These are phyloP conservation scores for Chlamydomonas sp. DNA, from an alignment of 139 green algal genomes.

Conservation along the genomic window DNA sequence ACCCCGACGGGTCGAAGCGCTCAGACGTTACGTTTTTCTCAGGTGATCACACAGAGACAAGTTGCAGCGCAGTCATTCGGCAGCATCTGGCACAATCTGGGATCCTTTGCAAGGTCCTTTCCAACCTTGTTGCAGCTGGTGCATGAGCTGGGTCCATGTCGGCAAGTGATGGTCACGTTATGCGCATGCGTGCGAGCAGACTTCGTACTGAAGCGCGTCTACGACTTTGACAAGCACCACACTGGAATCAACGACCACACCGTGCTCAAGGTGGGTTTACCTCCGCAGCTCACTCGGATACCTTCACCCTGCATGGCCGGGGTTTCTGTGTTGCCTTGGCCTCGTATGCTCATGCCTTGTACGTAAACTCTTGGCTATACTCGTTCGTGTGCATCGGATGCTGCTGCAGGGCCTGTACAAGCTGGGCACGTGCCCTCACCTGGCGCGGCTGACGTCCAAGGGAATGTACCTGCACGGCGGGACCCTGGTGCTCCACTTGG, in stretches of 20 bases:
- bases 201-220: conserved; percentile 1
- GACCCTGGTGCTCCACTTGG: conserved; percentile 5
- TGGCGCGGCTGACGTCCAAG: neutral
- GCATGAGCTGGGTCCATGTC: neutral
- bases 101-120: no score
- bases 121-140: neutral
- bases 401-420: neutral
- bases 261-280: no score
- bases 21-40: no score
- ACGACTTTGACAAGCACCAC: neutral
- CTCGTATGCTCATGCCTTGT: neutral
- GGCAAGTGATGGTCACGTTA: neutral
- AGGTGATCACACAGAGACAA: no score
- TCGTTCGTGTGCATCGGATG: no score
- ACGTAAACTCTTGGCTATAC: neutral
- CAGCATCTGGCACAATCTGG: no score
- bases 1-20: no score
- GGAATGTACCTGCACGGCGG: neutral
- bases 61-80: no score
- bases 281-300: no score
- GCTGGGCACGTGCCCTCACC: neutral
- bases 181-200: neutral
- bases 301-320: no score
- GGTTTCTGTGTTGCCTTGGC: no score
- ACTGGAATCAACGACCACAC: neutral